phyloP scores from a whole-genome alignment of 2,329 filamentous ascomycete species.

The Colletotrichum kahawae region DNA sequence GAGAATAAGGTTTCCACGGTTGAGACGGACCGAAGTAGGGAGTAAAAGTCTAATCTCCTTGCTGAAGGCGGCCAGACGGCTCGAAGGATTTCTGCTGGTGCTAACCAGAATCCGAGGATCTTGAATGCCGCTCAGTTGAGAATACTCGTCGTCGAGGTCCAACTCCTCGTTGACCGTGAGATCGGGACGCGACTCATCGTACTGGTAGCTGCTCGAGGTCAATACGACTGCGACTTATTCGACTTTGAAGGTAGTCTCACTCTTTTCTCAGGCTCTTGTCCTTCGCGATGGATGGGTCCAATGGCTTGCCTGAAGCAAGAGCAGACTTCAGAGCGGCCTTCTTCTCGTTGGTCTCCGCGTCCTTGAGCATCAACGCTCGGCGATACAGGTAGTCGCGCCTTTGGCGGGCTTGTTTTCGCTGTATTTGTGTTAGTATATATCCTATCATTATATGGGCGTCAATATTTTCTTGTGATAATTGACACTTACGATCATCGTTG shows the following conservation, averaged over 20 bases:
- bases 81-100: constrained; percentile 86
- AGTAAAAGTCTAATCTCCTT: constrained; percentile 86
- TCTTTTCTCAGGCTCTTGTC: constrained; percentile 85
- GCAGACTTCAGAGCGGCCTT: constrained; percentile 85
- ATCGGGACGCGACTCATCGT: constrained; percentile 82
- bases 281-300: constrained; percentile 82
- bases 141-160: constrained; percentile 88
- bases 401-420: background rate
- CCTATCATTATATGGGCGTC: background rate
- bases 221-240: background rate
- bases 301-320: constrained; percentile 85
- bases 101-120: constrained; percentile 69
- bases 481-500: background rate
- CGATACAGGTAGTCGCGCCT: constrained; percentile 72
- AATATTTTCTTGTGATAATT: fast-evolving
- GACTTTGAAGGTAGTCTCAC: background rate
- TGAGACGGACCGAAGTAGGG: constrained; percentile 83
- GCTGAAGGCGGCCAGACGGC: constrained; percentile 84
- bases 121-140: constrained; percentile 86
- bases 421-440: background rate
- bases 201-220: constrained; percentile 65
- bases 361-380: constrained; percentile 82
- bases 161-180: constrained; percentile 70
- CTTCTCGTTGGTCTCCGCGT: constrained; percentile 93
- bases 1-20: constrained; percentile 88